Conservation (phyloP, 306 rosid genomes). For the Pterocarpus macrocarpus region DNA sequence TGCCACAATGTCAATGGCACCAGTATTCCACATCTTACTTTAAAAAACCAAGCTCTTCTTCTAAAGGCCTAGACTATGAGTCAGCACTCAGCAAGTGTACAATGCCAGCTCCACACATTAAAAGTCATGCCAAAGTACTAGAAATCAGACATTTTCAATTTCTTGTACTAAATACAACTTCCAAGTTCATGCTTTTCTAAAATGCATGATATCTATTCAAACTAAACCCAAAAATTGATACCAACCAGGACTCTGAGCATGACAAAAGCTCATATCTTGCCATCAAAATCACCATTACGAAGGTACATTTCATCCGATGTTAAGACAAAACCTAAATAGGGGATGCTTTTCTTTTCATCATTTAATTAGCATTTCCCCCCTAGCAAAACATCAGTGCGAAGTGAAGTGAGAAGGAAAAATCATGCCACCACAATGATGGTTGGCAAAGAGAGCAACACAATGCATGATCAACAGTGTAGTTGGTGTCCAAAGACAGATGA, state of each 20-base stretch:
- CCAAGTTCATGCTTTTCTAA: conserved; percentile 33
- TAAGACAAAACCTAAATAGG: conserved; percentile 40
- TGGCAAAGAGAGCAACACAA: conserved; percentile 38
- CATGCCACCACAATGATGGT: conserved; percentile 31
- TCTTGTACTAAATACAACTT: background rate
- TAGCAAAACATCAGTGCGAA: background rate
- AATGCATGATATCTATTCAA: conserved; percentile 17
- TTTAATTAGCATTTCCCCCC: conserved; percentile 33
- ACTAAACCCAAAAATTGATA: conserved; percentile 4
- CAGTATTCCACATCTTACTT: conserved; percentile 10
- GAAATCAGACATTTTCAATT: conserved; percentile 20
- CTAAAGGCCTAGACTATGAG: background rate
- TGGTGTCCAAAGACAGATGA: conserved; percentile 4
- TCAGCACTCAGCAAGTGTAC: background rate
- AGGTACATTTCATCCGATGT: conserved; percentile 43
- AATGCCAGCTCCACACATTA: conserved; percentile 8
- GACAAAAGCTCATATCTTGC: conserved; percentile 21
- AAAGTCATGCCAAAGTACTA: conserved; percentile 41
- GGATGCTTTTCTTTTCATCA: background rate
- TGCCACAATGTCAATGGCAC: conserved; percentile 10
- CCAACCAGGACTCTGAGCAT: conserved; percentile 37
- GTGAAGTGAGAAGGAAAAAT: conserved; percentile 37
- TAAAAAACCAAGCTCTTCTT: conserved; percentile 5
- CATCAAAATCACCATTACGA: conserved; percentile 25
- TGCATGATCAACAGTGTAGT: conserved; percentile 46